Evolutionary conservation across 768 basidiomycete species (phyloP), one percentile per base, ranked within the genome.

Genomic region (Fomitopsis serialis): DNA sequence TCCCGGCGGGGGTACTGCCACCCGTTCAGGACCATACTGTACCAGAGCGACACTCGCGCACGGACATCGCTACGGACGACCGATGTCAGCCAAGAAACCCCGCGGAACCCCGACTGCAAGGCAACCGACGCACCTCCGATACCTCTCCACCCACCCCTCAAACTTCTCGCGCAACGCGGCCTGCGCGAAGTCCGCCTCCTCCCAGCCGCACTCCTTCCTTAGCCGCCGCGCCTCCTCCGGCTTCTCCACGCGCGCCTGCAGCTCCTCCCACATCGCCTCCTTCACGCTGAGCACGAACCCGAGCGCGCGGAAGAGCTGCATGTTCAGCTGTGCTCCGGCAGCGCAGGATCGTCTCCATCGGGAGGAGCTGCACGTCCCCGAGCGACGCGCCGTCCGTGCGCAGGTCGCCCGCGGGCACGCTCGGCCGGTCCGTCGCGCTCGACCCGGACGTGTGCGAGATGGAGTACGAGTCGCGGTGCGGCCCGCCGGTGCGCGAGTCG

Each of bases 251-350:
- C 49, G 49, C 21, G 50, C 61, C 32, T 27, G 15, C 25, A 67
- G 60, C 59, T 65, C 63, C 48, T 67, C 66, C 64, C 63, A 67
- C 66, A 67, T 67, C 44, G 63, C 63, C 58, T 67, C 66, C 61
- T 60, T 62, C 27, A 52, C 45, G 37, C 56, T 60, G 19, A 63
- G 42, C 37, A 67, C 66, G 42, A 55, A 40, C 25, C 52, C 53
- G 24, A 62, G 59, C 36, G 62, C 57, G 25, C 66, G 62, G 53
- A 58, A 58, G 34, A 67, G 61, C 35, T 61, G 59, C 61, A 64
- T 61, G 58, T 56, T 61, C 49, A 62, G 52, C 58, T 49, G 45
- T 61, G 59, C 49, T 60, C 63, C 24, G 54, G 57, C 32, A 63
- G 50, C 8, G 43, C 17, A 52, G 48, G 40, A 49, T 2, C 9